Evolutionary conservation across 176 grass and related monocot species (phyloP).

Genomic region (Oryza australiensis): DNA sequence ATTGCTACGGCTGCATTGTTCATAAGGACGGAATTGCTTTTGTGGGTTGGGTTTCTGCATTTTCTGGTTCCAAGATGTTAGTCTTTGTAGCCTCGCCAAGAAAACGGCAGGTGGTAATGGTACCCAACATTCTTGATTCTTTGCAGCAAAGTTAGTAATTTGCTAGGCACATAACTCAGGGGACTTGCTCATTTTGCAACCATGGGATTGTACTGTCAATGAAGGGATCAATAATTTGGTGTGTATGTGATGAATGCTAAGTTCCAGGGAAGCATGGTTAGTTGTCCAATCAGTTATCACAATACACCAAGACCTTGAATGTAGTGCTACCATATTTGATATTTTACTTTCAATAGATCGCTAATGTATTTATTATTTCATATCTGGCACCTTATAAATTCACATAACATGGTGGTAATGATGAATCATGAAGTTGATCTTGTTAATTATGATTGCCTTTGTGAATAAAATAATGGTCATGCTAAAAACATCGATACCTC

Average conservation of each 20-base stretch:
- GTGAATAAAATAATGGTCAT: neutral
- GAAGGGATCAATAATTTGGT: neutral
- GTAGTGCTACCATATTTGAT: neutral
- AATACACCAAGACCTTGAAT: neutral
- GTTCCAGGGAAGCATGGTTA: neutral
- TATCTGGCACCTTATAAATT: neutral
- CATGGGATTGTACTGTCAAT: neutral
- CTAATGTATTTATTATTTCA: neutral
- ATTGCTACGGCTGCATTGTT: neutral
- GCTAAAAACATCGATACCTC: neutral
- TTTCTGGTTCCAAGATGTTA: neutral
- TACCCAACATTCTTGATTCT: neutral
- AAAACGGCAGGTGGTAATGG: neutral
- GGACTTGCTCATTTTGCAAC: slow-evolving; percentile 6
- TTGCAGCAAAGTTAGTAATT: neutral
- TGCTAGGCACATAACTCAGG: neutral
- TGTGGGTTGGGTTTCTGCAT: neutral
- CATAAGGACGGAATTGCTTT: neutral
- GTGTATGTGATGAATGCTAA: neutral
- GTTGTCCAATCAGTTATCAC: neutral
- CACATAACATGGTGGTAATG: neutral
- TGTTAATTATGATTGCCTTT: neutral
- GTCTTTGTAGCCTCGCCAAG: neutral
- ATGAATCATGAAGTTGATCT: neutral
- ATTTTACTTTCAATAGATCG: neutral